Conservation (phyloP, 768 basidiomycete genomes). For the Tremella fuciformis region DNA sequence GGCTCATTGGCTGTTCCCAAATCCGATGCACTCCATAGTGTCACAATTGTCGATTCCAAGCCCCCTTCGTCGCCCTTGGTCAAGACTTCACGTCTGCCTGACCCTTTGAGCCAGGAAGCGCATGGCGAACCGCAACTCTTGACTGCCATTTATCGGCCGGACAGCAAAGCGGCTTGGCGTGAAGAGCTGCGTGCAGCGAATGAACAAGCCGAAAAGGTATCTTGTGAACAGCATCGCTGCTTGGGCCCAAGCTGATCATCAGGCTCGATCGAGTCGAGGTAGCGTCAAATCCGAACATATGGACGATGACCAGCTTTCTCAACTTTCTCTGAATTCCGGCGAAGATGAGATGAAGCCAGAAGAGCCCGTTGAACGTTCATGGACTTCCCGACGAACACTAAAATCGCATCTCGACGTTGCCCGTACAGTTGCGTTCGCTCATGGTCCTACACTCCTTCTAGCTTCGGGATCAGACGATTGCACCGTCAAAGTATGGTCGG, state of each 20-base stretch:
- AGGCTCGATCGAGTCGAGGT: not conserved
- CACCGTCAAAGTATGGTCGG: conserved; percentile 92
- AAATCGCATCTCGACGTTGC: conserved; percentile 95
- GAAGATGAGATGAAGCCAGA: conserved; percentile 64
- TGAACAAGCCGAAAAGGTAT: conserved; percentile 44
- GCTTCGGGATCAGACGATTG: conserved; percentile 95
- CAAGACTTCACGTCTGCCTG: conserved; percentile 17
- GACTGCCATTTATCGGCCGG: conserved; percentile 76
- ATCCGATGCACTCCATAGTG: no score
- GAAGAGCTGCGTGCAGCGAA: conserved; percentile 57
- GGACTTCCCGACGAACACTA: conserved; percentile 81
- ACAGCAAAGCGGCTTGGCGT: conserved; percentile 81
- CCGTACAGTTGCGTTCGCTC: conserved; percentile 73
- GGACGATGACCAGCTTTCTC: conserved; percentile 51
- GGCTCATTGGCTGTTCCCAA: not conserved
- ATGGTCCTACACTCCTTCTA: conserved; percentile 75
- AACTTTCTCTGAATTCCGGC: conserved; percentile 57
- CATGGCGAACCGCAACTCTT: conserved; percentile 53
- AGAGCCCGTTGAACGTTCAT: conserved; percentile 60
- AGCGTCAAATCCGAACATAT: conserved; percentile 22
- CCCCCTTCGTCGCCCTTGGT: conserved; percentile 40
- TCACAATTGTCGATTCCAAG: conserved; percentile 12
- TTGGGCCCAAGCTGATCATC: not conserved
- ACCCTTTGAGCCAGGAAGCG: conserved; percentile 46
- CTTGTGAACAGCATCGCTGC: not conserved